Evolutionary conservation across 352 stramenopile species (phyloP).

Genomic region (Globisporangium cystogenes): DNA sequence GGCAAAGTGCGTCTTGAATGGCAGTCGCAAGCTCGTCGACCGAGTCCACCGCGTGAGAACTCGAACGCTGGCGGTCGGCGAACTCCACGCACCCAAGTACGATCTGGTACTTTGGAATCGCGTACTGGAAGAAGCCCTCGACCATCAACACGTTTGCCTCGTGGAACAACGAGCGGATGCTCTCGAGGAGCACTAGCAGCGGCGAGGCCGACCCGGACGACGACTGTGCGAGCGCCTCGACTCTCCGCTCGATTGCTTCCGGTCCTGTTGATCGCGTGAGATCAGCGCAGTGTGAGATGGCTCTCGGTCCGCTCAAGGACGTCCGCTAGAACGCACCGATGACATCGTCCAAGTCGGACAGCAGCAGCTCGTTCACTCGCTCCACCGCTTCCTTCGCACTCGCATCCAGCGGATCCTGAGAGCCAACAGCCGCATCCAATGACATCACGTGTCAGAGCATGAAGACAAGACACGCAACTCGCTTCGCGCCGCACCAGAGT

Average conservation of each 20-base stretch:
- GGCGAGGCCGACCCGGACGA: slow-evolving; percentile 3
- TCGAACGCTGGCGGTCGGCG: slow-evolving; percentile 4
- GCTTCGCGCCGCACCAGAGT: slow-evolving; percentile 22
- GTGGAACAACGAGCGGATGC: slow-evolving; percentile 32
- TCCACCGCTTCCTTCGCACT: slow-evolving; percentile 21
- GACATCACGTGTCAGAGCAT: neutral
- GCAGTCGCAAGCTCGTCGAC: slow-evolving; percentile 2
- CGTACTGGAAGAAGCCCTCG: slow-evolving; percentile 64
- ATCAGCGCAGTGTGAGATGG: too few species aligned
- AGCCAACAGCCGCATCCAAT: neutral
- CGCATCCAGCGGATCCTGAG: slow-evolving; percentile 25
- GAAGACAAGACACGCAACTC: too few species aligned
- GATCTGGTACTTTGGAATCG: slow-evolving; percentile 44
- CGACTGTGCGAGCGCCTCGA: slow-evolving; percentile 6
- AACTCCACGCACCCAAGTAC: slow-evolving; percentile 28
- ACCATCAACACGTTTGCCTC: slow-evolving; percentile 55
- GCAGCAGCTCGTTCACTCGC: slow-evolving; percentile 25
- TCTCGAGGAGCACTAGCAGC: slow-evolving; percentile 17
- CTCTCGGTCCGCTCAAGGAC: neutral
- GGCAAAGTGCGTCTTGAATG: neutral
- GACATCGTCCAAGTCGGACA: slow-evolving; percentile 14
- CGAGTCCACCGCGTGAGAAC: neutral
- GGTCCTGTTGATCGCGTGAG: neutral
- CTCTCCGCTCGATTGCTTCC: neutral
- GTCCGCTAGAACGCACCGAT: neutral